Percentiles rank a stretch among this genome's conserved stretches.
phyloP scores from a whole-genome alignment of 805 yeast genomes.

The Suhomyces sp. region DNA sequence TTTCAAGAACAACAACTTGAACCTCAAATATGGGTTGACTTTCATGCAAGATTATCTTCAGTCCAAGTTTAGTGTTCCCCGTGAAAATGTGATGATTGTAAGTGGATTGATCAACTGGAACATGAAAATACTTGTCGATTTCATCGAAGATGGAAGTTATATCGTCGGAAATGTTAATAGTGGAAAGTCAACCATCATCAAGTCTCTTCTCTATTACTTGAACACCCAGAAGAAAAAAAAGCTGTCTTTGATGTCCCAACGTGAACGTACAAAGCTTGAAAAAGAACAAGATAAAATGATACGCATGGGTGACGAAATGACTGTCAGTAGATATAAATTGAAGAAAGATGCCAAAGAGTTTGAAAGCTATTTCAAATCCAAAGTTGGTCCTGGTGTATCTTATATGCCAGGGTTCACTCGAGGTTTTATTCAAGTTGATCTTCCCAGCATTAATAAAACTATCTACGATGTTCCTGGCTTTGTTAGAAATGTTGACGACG shows the following conservation, averaged over 20 bases:
- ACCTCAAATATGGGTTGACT: slow-evolving; percentile 24
- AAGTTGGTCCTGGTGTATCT: slow-evolving; percentile 47
- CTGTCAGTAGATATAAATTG: slow-evolving; percentile 6
- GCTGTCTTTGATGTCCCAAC: slow-evolving; percentile 6
- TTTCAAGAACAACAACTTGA: slow-evolving; percentile 29
- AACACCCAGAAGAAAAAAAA: slow-evolving; percentile 10
- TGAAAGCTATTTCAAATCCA: slow-evolving; percentile 21
- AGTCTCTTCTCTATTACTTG: slow-evolving; percentile 36
- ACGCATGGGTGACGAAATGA: slow-evolving; percentile 9
- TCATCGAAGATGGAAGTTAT: slow-evolving; percentile 43
- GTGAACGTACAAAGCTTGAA: slow-evolving; percentile 12
- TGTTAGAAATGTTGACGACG: slow-evolving; percentile 13
- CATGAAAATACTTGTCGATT: slow-evolving; percentile 34
- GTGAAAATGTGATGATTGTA: slow-evolving; percentile 44
- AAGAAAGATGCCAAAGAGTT: slow-evolving; percentile 9
- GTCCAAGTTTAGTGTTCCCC: slow-evolving; percentile 28
- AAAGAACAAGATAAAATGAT: slow-evolving; percentile 18
- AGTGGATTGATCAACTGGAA: slow-evolving; percentile 59
- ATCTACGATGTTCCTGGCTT: slow-evolving; percentile 53
- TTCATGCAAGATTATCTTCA: slow-evolving; percentile 37
- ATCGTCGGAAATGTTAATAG: slow-evolving; percentile 66
- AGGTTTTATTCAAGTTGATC: slow-evolving; percentile 35
- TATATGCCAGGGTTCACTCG: slow-evolving; percentile 74
- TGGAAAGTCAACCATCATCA: slow-evolving; percentile 67
- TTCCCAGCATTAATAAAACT: slow-evolving; percentile 27